phyloP scores from a whole-genome alignment of 352 stramenopile genomes.

The Pythium plurisporium region DNA sequence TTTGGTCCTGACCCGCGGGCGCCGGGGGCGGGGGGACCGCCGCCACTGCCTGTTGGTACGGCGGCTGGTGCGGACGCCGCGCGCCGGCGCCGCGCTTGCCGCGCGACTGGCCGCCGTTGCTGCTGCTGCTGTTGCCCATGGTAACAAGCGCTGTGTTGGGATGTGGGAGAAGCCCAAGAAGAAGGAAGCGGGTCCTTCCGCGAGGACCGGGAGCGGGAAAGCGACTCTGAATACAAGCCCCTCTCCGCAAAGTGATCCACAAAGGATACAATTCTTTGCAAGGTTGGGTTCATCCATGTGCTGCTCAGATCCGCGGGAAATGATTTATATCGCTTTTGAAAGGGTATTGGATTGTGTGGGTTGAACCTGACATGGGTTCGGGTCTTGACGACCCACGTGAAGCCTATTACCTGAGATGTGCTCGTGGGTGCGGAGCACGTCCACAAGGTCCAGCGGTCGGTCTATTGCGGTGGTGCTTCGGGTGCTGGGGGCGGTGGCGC shows the following conservation, averaged over 20 bases:
- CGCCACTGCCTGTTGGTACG: conserved; percentile 31
- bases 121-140: conserved; percentile 78
- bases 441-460: neutral
- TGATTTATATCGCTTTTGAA: neutral
- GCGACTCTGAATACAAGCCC: conserved; percentile 11
- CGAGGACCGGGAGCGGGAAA: neutral
- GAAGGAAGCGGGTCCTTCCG: too few relatives aligned
- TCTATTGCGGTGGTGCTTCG: conserved; percentile 13
- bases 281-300: neutral
- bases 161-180: neutral
- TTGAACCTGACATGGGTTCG: conserved; percentile 24
- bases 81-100: conserved; percentile 26
- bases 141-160: too few relatives aligned
- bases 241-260: neutral
- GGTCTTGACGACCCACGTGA: too few relatives aligned
- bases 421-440: neutral
- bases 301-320: neutral
- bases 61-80: conserved; percentile 25
- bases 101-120: conserved; percentile 19
- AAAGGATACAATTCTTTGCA: too few relatives aligned
- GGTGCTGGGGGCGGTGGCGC: conserved; percentile 14
- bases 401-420: neutral
- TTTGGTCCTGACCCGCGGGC: conserved; percentile 7
- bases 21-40: conserved; percentile 13
- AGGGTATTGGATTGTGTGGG: neutral